Percentiles rank a stretch among this genome's conserved stretches.
These are phyloP conservation scores for Cercospora berteroae DNA, from an alignment of 2,329 filamentous ascomycete species.

Conservation along the genomic window DNA sequence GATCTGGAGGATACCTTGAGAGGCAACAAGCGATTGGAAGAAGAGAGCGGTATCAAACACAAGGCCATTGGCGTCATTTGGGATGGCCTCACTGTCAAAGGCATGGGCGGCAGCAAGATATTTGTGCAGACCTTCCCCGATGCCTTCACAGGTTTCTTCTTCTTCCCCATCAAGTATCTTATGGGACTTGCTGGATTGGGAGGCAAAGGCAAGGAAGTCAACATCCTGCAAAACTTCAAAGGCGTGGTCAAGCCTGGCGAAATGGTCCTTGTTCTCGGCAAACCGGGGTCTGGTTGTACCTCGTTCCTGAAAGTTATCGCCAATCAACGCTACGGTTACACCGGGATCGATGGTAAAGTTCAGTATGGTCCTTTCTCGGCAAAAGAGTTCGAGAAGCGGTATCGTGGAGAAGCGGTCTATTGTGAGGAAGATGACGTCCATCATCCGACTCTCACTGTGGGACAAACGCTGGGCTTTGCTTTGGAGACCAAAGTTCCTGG, in stretches of 20 bases:
- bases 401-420: conserved; percentile 80
- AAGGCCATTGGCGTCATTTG: conserved; percentile 67
- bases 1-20: conserved; percentile 73
- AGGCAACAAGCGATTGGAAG: conserved; percentile 68
- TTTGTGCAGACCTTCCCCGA: conserved; percentile 61
- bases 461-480: conserved; percentile 82
- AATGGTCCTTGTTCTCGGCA: conserved; percentile 81
- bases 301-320: conserved; percentile 56
- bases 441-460: conserved; percentile 79
- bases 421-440: conserved; percentile 86
- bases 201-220: conserved; percentile 67
- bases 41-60: conserved; percentile 73
- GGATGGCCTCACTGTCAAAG: conserved; percentile 63
- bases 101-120: conserved; percentile 59
- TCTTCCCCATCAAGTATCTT: conserved; percentile 63
- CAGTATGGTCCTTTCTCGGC: conserved; percentile 61
- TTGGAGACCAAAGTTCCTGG: conserved; percentile 76
- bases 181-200: conserved; percentile 63
- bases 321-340: conserved; percentile 59
- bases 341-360: conserved; percentile 67
- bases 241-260: conserved; percentile 72
- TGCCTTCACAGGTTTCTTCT: conserved; percentile 65
- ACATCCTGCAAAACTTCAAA: conserved; percentile 70
- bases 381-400: conserved; percentile 66
- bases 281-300: conserved; percentile 63